Evolutionary conservation across 192 early-diverging fungal species (phyloP), one percentile per base, ranked within the genome.

Genomic region (Coemansia sp.): DNA sequence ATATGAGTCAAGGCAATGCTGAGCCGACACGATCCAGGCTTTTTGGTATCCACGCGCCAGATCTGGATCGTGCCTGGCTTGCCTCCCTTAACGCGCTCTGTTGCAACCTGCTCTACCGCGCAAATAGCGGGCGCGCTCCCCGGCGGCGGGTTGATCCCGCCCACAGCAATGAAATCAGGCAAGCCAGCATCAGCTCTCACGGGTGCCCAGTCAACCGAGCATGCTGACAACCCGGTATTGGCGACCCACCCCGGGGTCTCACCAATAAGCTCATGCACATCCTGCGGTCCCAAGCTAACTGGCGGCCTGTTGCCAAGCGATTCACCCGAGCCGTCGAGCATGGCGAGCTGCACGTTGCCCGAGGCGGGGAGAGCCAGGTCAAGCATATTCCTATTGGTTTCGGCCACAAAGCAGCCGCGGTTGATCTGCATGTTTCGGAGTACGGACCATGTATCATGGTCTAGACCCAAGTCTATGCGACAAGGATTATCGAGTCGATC

Each of bases 121-220:
- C 16, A 28, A 16, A 14, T 35, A 1, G 48, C 57, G 10, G 39
- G 36, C 20, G 13, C 50, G 28, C 66, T 53, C 1, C 48, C 51
- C 16, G 51, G 26, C 2, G 51, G 51, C 26, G 51, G 56, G 14
- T 48, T 55, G 62, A 66, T 62, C 7, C 76, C 69, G 46, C 76
- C 64, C 2, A 65, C 62, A 0, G 76, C 71, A 9, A 79, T 31
- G 26, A 67, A 73, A 57, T 79, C 76, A 21, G 11, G 9, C 18
- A 1, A n/a, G 14, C n/a, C 10, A 13, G 48, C 4, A 23, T n/a
- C 62, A 8, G 38, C 14, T 16, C 37, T 31, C 40, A 63, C 59
- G 0, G 71, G 78, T 28, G 56, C 62, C 78, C 78, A 81, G 70
- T 81, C 78, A 13, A 72, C 38, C 6, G 62, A 42, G 56, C 43